Percentiles rank a stretch among this genome's conserved stretches.
Conservation (phyloP, 2,329 filamentous ascomycete species). For the Cercospora sesami region DNA sequence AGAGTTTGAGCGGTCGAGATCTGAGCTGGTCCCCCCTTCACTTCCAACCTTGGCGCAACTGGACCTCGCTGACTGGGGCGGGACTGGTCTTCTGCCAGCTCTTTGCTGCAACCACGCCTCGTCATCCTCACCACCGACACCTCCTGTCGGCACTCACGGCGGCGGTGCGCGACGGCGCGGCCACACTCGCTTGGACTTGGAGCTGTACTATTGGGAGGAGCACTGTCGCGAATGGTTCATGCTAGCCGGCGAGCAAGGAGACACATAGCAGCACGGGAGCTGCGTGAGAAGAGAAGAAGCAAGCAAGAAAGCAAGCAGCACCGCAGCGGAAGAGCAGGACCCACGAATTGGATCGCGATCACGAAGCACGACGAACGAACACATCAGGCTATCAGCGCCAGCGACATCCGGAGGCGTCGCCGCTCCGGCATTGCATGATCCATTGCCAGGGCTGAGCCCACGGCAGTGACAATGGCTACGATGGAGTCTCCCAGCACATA, state of each 20-base stretch:
- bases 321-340: slow-evolving; percentile 4
- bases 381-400: background rate
- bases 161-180: slow-evolving; percentile 12
- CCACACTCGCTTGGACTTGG: slow-evolving; percentile 11
- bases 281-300: slow-evolving; percentile 8
- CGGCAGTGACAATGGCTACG: slow-evolving; percentile 23
- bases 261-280: slow-evolving; percentile 5
- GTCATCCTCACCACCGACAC: slow-evolving; percentile 6
- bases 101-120: background rate
- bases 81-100: background rate
- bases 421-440: background rate
- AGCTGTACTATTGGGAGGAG: background rate
- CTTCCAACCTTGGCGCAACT: slow-evolving; percentile 1
- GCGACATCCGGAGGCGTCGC: background rate
- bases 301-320: slow-evolving; percentile 10
- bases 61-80: slow-evolving; percentile 1
- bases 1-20: background rate
- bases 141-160: background rate
- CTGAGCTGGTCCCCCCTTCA: slow-evolving; percentile 6
- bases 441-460: slow-evolving; percentile 16
- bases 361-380: background rate
- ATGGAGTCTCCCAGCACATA: slow-evolving; percentile 62
- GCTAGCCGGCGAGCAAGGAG: background rate
- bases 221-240: background rate
- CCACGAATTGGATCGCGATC: background rate